phyloP scores from a whole-genome alignment of 768 basidiomycete species.

The Kwoniella dendrophila region DNA sequence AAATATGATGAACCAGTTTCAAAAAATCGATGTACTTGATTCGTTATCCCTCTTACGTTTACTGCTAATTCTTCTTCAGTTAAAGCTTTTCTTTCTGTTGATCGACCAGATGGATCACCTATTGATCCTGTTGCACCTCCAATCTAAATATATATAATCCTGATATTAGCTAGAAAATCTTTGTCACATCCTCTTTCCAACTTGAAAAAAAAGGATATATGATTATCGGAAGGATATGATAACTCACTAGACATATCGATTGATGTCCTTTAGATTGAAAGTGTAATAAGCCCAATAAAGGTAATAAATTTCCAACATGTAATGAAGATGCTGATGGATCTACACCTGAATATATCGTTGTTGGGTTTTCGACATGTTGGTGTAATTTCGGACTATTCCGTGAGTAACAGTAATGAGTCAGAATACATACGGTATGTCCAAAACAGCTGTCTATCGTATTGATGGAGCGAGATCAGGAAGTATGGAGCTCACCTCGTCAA shows the following conservation, averaged over 20 bases:
- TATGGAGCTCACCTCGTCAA: slow-evolving; percentile 47
- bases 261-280: slow-evolving; percentile 83
- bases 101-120: slow-evolving; percentile 91
- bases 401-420: background rate
- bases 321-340: slow-evolving; percentile 89
- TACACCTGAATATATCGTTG: slow-evolving; percentile 78
- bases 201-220: background rate
- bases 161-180: background rate
- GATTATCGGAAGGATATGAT: background rate
- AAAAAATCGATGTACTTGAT: slow-evolving; percentile 75
- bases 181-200: too few species aligned
- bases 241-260: slow-evolving; percentile 77
- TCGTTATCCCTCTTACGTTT: slow-evolving; percentile 69
- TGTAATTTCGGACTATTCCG: slow-evolving; percentile 39
- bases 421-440: background rate
- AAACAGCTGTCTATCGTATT: too few species aligned
- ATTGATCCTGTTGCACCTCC: slow-evolving; percentile 96
- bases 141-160: slow-evolving; percentile 64
- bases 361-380: slow-evolving; percentile 42
- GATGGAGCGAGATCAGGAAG: background rate
- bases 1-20: slow-evolving; percentile 67
- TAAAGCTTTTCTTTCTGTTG: slow-evolving; percentile 74
- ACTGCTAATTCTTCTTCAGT: slow-evolving; percentile 63
- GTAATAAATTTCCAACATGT: slow-evolving; percentile 91
- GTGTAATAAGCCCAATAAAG: slow-evolving; percentile 81